A percentile compares a stretch with the other conserved stretches of the same genome.
Evolutionary conservation across 2,329 filamentous ascomycete genomes (phyloP).

Genomic region (Incumbomyces delicatus): DNA sequence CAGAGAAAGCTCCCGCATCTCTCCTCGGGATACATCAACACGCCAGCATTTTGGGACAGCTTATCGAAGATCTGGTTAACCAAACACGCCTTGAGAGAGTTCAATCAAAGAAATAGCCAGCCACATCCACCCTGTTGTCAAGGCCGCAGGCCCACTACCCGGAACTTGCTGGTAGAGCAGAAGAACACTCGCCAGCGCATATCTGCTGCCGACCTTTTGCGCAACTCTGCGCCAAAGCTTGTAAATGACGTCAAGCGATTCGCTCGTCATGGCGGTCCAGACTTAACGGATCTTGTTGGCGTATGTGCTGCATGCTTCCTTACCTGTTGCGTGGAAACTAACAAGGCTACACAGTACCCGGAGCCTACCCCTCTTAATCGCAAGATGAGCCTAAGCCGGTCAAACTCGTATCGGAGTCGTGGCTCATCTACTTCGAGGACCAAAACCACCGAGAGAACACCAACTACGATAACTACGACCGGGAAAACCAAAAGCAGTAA

Average conservation of each 20-base stretch:
- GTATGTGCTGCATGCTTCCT: background rate
- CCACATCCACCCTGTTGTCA: background rate
- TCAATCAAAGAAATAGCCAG: background rate
- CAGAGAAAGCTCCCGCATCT: too few species aligned
- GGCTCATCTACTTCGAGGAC: too few species aligned
- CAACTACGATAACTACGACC: conserved; percentile 20
- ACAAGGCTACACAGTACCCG: too few species aligned
- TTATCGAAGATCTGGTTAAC: background rate
- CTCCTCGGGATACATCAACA: too few species aligned
- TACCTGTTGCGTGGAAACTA: background rate
- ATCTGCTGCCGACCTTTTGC: too few species aligned
- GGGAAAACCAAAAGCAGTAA: conserved; percentile 24
- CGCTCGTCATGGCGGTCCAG: background rate
- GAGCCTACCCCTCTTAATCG: too few species aligned
- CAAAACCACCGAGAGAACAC: background rate
- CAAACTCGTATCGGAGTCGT: too few species aligned
- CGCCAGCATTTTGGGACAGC: background rate
- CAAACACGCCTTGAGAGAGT: background rate
- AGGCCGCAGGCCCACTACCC: too few species aligned
- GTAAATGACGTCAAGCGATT: background rate
- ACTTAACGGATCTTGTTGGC: background rate
- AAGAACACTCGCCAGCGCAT: too few species aligned
- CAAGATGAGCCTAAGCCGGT: too few species aligned
- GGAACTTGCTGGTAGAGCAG: too few species aligned
- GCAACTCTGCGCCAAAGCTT: background rate